Conservation (phyloP, 1,284 basidiomycete species). For the Moesziomyces sp. region DNA sequence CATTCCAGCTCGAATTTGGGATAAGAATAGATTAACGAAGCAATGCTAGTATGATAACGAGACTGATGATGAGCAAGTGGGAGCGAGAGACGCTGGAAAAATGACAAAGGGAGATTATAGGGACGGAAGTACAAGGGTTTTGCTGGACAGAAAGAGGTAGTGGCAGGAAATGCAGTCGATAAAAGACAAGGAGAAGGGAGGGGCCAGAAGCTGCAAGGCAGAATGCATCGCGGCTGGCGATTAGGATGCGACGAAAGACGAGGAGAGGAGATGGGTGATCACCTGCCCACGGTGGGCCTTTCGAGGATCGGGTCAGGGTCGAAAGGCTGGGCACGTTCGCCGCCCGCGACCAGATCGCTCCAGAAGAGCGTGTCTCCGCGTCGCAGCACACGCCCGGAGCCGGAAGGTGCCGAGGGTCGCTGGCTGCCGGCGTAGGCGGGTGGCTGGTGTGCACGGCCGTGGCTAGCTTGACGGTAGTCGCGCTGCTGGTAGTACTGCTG, state of each 20-base stretch:
- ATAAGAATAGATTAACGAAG: neutral
- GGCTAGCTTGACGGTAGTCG: constrained; percentile 8
- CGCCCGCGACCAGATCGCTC: constrained; percentile 79
- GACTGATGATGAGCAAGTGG: neutral
- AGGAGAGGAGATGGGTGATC: neutral
- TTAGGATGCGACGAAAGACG: too few species aligned
- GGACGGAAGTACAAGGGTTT: neutral
- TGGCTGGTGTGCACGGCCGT: constrained; percentile 1
- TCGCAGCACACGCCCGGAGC: constrained; percentile 69
- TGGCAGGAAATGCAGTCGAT: neutral
- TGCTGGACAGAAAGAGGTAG: neutral
- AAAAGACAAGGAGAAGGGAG: neutral
- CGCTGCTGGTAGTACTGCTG: constrained; percentile 23
- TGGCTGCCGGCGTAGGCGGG: neutral
- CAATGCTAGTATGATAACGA: neutral
- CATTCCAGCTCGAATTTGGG: neutral
- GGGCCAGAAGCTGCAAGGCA: neutral
- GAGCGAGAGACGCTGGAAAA: neutral
- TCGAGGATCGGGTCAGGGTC: constrained; percentile 56
- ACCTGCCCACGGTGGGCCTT: constrained; percentile 53
- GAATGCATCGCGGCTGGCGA: neutral
- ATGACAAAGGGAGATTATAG: neutral
- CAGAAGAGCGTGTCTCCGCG: constrained; percentile 79
- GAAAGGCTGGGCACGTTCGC: constrained; percentile 71
- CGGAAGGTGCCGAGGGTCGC: constrained; percentile 7